Conservation (phyloP, 176 grass and related monocot genomes). For the Calamus simplicifolius region DNA sequence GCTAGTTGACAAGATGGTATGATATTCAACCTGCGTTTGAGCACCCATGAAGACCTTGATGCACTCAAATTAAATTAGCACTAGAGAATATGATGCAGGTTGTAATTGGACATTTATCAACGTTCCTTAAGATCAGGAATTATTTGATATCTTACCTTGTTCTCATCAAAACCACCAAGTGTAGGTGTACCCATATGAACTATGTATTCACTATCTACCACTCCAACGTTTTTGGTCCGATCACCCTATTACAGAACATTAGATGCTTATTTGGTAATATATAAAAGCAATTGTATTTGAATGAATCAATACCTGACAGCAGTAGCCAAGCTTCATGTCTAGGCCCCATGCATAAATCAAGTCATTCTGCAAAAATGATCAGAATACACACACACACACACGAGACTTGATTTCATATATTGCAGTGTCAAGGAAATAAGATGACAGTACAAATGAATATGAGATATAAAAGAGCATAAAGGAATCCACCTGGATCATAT, state of each 20-base stretch:
- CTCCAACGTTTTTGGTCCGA: slow-evolving; percentile 4
- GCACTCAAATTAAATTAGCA: too few species aligned
- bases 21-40: too few species aligned
- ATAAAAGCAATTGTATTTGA: not conserved
- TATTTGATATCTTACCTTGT: not conserved
- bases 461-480: too few species aligned
- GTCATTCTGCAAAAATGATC: slow-evolving; percentile 5
- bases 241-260: slow-evolving; percentile 5
- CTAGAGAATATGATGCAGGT: too few species aligned
- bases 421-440: too few species aligned
- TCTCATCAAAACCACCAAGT: slow-evolving; percentile 7
- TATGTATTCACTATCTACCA: slow-evolving; percentile 12
- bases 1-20: too few species aligned
- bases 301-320: slow-evolving; percentile 6
- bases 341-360: slow-evolving; percentile 15
- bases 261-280: not conserved
- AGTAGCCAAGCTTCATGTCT: slow-evolving; percentile 18
- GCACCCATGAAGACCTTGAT: too few species aligned
- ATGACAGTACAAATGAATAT: too few species aligned
- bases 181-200: slow-evolving; percentile 13
- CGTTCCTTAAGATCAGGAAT: not conserved
- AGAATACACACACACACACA: not conserved
- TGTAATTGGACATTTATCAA: too few species aligned
- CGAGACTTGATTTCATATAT: too few species aligned
- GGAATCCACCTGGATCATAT: slow-evolving; percentile 1